phyloP scores from a whole-genome alignment of 176 grass and related monocot genomes.

The Neostapfia colusana region DNA sequence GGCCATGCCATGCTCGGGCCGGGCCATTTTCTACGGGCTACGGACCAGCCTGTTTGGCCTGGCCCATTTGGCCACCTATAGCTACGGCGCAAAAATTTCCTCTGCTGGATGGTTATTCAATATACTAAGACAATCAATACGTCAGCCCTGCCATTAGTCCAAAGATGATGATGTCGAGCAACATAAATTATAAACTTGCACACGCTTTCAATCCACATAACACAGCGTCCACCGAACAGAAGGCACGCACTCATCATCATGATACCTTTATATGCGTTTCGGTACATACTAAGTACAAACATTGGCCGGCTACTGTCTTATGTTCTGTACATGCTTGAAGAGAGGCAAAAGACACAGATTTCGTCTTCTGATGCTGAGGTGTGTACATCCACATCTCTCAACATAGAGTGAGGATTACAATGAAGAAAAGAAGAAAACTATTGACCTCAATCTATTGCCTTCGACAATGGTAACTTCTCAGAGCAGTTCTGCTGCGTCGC shows the following conservation, averaged over 20 bases:
- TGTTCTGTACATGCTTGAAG: conserved; percentile 51
- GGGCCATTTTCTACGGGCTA: too few relatives aligned
- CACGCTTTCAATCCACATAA: conserved; percentile 3
- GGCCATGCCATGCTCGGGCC: too few relatives aligned
- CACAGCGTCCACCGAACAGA: conserved; percentile 19
- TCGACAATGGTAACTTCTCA: conserved; percentile 71
- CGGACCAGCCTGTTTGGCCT: too few relatives aligned
- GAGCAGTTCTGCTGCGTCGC: conserved; percentile 42
- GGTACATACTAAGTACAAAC: conserved; percentile 40
- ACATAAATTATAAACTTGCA: too few relatives aligned
- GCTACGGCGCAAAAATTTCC: too few relatives aligned
- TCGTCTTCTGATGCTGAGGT: conserved; percentile 38
- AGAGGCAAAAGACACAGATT: conserved; percentile 4
- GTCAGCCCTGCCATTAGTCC: too few relatives aligned
- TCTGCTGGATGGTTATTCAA: too few relatives aligned
- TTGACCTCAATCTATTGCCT: conserved; percentile 59
- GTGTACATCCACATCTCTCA: conserved; percentile 48
- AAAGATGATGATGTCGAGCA: too few relatives aligned
- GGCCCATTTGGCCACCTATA: too few relatives aligned
- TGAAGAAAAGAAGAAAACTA: conserved; percentile 44
- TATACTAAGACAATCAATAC: too few relatives aligned
- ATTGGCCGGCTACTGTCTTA: conserved; percentile 27
- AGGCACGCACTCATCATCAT: conserved; percentile 28
- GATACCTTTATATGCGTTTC: conserved; percentile 37
- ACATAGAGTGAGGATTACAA: conserved; percentile 45